A percentile compares a stretch with the other conserved stretches of the same genome.
phyloP scores from a whole-genome alignment of 169 alveolate genomes.

The Condylostoma magnum region DNA sequence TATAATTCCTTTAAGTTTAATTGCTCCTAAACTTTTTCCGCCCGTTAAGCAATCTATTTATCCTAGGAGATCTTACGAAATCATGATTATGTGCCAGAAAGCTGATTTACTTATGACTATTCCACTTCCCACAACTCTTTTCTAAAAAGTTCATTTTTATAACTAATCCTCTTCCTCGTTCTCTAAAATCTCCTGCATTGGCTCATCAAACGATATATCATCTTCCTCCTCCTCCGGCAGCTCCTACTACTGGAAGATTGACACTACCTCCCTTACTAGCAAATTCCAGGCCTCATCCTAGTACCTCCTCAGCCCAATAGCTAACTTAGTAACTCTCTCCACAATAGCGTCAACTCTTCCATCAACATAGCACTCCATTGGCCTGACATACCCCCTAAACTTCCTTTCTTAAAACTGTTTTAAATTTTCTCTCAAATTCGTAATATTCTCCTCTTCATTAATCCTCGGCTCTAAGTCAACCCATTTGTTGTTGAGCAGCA shows the following conservation, averaged over 20 bases:
- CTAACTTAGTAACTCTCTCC: slow-evolving; percentile 1
- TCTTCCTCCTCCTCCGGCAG: slow-evolving; percentile 15
- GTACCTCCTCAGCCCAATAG: not conserved
- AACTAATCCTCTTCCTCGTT: slow-evolving; percentile 22
- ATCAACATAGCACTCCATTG: slow-evolving; percentile 13
- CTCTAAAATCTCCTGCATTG: not conserved
- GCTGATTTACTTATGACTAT: too few relatives aligned
- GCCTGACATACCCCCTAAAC: not conserved
- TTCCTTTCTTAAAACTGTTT: not conserved
- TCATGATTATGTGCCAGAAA: too few relatives aligned
- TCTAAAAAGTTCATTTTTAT: too few relatives aligned
- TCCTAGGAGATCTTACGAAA: too few relatives aligned
- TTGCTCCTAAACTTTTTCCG: too few relatives aligned
- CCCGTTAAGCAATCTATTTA: too few relatives aligned
- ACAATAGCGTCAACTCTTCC: slow-evolving; percentile 17
- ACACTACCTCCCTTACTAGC: slow-evolving; percentile 4
- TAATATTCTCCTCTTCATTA: not conserved
- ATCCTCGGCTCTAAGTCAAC: slow-evolving; percentile 6
- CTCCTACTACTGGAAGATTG: not conserved
- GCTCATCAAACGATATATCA: slow-evolving; percentile 20
- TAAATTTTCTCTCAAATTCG: not conserved
- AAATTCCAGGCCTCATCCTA: not conserved
- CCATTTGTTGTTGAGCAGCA: not conserved
- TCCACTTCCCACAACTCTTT: too few relatives aligned
- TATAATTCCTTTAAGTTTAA: too few relatives aligned